Evolutionary conservation across 2,329 filamentous ascomycete genomes (phyloP).

Genomic region (Didymella pinodella): DNA sequence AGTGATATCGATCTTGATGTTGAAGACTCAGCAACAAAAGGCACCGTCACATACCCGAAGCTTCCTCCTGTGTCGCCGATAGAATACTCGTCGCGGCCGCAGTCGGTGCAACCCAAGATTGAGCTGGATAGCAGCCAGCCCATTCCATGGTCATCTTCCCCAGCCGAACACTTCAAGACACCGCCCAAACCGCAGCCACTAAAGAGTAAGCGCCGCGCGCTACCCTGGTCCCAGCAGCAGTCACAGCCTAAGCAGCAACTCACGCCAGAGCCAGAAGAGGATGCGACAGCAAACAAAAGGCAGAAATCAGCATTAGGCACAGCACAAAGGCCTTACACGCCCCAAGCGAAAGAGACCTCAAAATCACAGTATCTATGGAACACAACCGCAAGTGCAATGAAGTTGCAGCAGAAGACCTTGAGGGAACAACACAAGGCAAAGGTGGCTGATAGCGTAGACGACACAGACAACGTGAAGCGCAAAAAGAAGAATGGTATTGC

Average conservation of each 20-base stretch:
- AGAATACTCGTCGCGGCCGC: slow-evolving; percentile 25
- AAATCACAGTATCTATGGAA: slow-evolving; percentile 68
- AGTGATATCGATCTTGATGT: slow-evolving; percentile 81
- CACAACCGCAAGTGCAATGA: slow-evolving; percentile 74
- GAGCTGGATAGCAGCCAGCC: slow-evolving; percentile 60
- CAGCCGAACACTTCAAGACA: slow-evolving; percentile 55
- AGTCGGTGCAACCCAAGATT: slow-evolving; percentile 35
- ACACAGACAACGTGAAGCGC: slow-evolving; percentile 55
- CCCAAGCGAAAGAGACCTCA: slow-evolving; percentile 50
- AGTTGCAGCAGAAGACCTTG: slow-evolving; percentile 78
- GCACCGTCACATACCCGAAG: slow-evolving; percentile 53
- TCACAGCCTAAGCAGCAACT: slow-evolving; percentile 34
- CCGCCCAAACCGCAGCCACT: slow-evolving; percentile 31
- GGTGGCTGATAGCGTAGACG: slow-evolving; percentile 48
- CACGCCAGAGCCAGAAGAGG: slow-evolving; percentile 32
- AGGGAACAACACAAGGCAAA: slow-evolving; percentile 65
- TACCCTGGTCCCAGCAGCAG: slow-evolving; percentile 66
- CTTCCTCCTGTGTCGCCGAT: slow-evolving; percentile 37
- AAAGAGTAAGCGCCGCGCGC: slow-evolving; percentile 45
- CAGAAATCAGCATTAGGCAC: slow-evolving; percentile 44
- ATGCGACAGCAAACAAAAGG: slow-evolving; percentile 38
- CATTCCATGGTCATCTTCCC: slow-evolving; percentile 77
- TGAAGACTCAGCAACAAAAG: slow-evolving; percentile 64
- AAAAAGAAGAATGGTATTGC: slow-evolving; percentile 56
- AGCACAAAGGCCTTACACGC: slow-evolving; percentile 52